A percentile compares a stretch with the other conserved stretches of the same genome.
phyloP scores from a whole-genome alignment of 257 asterid genomes.

The Primulina eburnea region DNA sequence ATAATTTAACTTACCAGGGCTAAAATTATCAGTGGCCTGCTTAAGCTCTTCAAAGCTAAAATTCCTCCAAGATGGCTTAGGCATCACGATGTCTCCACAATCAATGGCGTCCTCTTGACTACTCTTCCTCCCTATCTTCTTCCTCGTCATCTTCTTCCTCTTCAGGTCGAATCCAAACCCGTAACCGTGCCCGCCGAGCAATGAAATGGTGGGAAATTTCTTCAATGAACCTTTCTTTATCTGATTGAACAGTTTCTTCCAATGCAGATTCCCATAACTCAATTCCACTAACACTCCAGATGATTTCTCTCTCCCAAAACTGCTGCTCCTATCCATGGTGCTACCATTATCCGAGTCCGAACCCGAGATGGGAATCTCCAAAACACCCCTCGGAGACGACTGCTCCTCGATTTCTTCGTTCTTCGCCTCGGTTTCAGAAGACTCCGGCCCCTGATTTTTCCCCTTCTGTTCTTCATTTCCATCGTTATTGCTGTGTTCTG shows the following conservation, averaged over 20 bases:
- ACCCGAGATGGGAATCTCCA: conserved; percentile 50
- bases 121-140: conserved; percentile 39
- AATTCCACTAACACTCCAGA: conserved; percentile 27
- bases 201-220: conserved; percentile 40
- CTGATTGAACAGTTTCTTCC: conserved; percentile 62
- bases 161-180: conserved; percentile 15
- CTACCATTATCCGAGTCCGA: conserved; percentile 49
- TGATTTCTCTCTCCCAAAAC: conserved; percentile 39
- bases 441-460: conserved; percentile 8
- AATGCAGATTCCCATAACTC: conserved; percentile 36
- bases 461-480: neutral
- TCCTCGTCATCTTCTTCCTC: conserved; percentile 37
- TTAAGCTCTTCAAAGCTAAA: conserved; percentile 56
- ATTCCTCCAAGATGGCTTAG: conserved; percentile 86
- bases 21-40: conserved; percentile 68
- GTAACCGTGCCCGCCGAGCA: conserved; percentile 35
- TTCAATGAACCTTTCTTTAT: conserved; percentile 51
- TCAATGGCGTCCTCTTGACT: conserved; percentile 48
- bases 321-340: conserved; percentile 37
- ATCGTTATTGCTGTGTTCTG: neutral
- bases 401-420: conserved; percentile 35
- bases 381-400: conserved; percentile 69
- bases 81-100: conserved; percentile 49
- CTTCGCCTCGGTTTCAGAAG: conserved; percentile 4
- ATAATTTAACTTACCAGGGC: conserved; percentile 40